Evolutionary conservation across 2,329 filamentous ascomycete species (phyloP), one percentile per base, ranked within the genome.

Genomic region (Colletotrichum graminicola): DNA sequence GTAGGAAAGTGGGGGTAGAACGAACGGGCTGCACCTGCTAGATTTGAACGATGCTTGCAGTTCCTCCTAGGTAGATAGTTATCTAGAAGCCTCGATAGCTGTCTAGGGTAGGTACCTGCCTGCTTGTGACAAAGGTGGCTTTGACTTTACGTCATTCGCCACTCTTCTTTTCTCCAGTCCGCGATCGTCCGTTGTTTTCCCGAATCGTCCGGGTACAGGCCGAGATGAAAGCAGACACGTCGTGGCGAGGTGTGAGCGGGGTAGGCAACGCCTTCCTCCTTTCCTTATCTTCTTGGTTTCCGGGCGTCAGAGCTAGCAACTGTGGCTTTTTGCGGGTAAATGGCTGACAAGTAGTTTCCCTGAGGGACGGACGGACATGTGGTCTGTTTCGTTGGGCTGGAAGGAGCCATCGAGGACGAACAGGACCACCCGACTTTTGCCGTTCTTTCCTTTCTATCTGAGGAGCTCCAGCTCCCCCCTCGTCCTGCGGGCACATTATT

Each of bases 1-100:
- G 65, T 60, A 55, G 59, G 69, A 64, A 72, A 64, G 69, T 64
- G 69, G 65, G 54, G 16, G 23, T 10, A 16, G 57, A 39, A 12
- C 1, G 39, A 45, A 39, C 56, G 60, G n/a, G 21, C 34, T 29
- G 23, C 47, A 10, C 18, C 41, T 55, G 14, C 52, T 26, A 57
- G 61, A 26, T 29, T 43, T 18, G 66, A 11, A 16, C 18, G 23
- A 34, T 18, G 36, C 26, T 41, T 39, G 23, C 32, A 14, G 23
- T 29, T 26, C 23, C 32, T 41, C 23, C 7, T 10, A 34, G 34
- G 34, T 34, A 10, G 3, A 1, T 39, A 39, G 36, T 2, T 36
- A 21, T 49, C 57, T 21, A 41, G n/a, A n/a, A n/a, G n/a, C n/a
- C n/a, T n/a, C n/a, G n/a, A n/a, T n/a, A n/a, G n/a, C n/a, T n/a